phyloP scores from a whole-genome alignment of 345 rosid species.

The sweet orange (Citrus sinensis) region DVS_A1.0 CM039167.1:25092501-25093000 shows the following conservation, averaged over 20 bases:
- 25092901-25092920: neutral
- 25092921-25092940: neutral
- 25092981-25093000: neutral
- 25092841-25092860: neutral
- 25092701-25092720: neutral
- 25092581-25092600: too few relatives aligned
- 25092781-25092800: neutral
- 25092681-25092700: neutral
- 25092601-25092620: too few relatives aligned
- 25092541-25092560: too few relatives aligned
- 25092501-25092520: too few relatives aligned
- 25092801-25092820: neutral
- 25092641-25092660: neutral
- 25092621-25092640: neutral
- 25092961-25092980: slow-evolving; percentile 4
- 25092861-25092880: neutral
- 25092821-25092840: neutral
- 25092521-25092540: too few relatives aligned
- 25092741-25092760: neutral
- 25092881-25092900: neutral
- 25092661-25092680: neutral
- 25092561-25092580: too few relatives aligned
- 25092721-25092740: neutral
- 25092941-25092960: slow-evolving; percentile 1
- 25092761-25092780: neutral